Conservation (phyloP, 192 early-diverging fungal species). For the Diversispora epigaea region DNA sequence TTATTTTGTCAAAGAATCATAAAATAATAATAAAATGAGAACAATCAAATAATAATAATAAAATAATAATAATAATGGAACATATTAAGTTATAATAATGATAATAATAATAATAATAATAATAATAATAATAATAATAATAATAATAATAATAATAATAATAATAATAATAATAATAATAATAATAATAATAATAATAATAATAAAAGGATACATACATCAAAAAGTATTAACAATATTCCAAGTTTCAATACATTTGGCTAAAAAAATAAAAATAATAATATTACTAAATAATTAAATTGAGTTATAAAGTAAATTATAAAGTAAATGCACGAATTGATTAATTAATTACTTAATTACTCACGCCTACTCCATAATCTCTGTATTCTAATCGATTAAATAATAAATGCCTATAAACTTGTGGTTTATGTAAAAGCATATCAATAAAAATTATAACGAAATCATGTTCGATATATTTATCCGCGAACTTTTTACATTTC, state of each 20-base stretch:
- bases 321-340: background rate
- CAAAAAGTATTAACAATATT: slow-evolving; percentile 80
- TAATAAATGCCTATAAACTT: slow-evolving; percentile 83
- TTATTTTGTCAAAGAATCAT: background rate
- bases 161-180: background rate
- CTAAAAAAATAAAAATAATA: too few species aligned
- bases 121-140: background rate
- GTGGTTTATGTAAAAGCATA: slow-evolving; percentile 84
- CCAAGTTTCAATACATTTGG: slow-evolving; percentile 71
- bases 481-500: slow-evolving; percentile 76
- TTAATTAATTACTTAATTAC: background rate
- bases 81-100: too few species aligned
- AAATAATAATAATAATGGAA: too few species aligned
- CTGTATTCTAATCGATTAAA: slow-evolving; percentile 74
- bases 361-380: slow-evolving; percentile 45
- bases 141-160: background rate
- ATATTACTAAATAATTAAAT: too few species aligned
- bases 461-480: slow-evolving; percentile 93
- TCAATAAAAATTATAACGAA: slow-evolving; percentile 87
- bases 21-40: background rate
- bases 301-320: background rate
- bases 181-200: background rate
- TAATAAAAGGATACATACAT: slow-evolving; percentile 62
- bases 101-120: background rate
- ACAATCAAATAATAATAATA: background rate